phyloP scores from a whole-genome alignment of 371 early-diverging fungal species.

The Apophysomyces ossiformis region DNA sequence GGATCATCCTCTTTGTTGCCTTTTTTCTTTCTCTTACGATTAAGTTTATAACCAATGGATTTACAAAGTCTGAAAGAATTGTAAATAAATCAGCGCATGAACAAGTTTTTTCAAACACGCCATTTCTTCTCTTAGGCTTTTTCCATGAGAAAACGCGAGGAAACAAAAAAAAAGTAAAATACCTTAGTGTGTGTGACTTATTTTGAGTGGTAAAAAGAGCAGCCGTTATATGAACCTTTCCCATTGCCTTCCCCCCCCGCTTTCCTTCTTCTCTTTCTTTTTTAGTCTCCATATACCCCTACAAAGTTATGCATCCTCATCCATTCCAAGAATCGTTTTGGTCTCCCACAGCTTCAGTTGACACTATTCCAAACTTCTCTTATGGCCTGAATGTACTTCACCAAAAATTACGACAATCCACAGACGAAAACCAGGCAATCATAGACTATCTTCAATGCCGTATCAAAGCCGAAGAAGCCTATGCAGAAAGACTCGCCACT shows the following conservation, averaged over 20 bases:
- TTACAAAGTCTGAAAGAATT: background rate
- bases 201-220: no score
- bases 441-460: conserved; percentile 67
- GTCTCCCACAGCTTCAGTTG: conserved; percentile 39
- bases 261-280: background rate
- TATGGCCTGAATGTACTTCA: conserved; percentile 66
- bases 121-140: no score
- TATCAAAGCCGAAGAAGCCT: conserved; percentile 62
- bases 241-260: no score
- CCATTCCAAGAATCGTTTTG: conserved; percentile 48
- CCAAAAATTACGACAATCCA: conserved; percentile 68
- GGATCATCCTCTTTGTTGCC: background rate
- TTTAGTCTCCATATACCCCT: background rate
- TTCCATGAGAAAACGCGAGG: no score
- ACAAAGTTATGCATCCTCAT: conserved; percentile 18
- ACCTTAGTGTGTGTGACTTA: no score
- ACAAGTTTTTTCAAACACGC: no score
- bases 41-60: background rate
- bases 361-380: conserved; percentile 30
- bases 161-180: no score
- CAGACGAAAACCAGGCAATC: conserved; percentile 69
- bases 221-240: no score
- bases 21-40: conserved; percentile 8
- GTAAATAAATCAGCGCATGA: conserved; percentile 3
- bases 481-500: conserved; percentile 52